These are phyloP conservation scores for Priceomyces medius DNA, from an alignment of 805 yeast species.

Conservation along the genomic window DNA sequence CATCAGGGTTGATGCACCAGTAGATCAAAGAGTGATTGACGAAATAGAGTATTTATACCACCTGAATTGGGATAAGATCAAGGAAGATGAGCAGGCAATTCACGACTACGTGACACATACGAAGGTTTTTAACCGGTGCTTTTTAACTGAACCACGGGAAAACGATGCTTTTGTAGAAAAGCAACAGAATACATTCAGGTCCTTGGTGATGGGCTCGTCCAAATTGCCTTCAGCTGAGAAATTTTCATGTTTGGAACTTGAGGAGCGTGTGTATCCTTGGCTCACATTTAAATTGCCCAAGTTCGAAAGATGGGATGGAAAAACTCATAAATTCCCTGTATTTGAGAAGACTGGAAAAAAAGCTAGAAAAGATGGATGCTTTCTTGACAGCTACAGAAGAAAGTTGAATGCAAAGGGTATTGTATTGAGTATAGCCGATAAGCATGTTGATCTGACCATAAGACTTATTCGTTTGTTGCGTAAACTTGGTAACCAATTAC, in stretches of 20 bases:
- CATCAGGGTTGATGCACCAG: slow-evolving; percentile 6
- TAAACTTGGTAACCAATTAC: slow-evolving; percentile 27
- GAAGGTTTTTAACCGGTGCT: slow-evolving; percentile 25
- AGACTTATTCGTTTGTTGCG: slow-evolving; percentile 28
- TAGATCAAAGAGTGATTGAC: slow-evolving; percentile 8
- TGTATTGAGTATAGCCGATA: slow-evolving; percentile 30
- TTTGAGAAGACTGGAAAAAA: background rate
- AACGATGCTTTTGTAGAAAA: slow-evolving; percentile 4
- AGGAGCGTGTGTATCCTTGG: slow-evolving; percentile 23
- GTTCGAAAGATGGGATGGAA: slow-evolving; percentile 8
- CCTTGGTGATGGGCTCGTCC: background rate
- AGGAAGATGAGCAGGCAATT: slow-evolving; percentile 19
- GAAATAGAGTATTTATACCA: slow-evolving; percentile 9
- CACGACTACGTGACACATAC: slow-evolving; percentile 25
- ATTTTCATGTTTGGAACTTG: slow-evolving; percentile 11
- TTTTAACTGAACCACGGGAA: slow-evolving; percentile 5
- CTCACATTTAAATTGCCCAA: slow-evolving; percentile 20
- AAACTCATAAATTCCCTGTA: slow-evolving; percentile 2
- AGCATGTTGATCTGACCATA: slow-evolving; percentile 20
- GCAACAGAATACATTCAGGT: background rate
- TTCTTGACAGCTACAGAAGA: slow-evolving; percentile 11
- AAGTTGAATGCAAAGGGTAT: slow-evolving; percentile 32
- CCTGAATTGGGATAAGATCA: slow-evolving; percentile 15
- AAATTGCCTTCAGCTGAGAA: background rate
- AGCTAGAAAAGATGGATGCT: slow-evolving; percentile 1